These are phyloP conservation scores for Dipteronia sinensis DNA, from an alignment of 345 rosid species.

Conservation along the genomic window DNA sequence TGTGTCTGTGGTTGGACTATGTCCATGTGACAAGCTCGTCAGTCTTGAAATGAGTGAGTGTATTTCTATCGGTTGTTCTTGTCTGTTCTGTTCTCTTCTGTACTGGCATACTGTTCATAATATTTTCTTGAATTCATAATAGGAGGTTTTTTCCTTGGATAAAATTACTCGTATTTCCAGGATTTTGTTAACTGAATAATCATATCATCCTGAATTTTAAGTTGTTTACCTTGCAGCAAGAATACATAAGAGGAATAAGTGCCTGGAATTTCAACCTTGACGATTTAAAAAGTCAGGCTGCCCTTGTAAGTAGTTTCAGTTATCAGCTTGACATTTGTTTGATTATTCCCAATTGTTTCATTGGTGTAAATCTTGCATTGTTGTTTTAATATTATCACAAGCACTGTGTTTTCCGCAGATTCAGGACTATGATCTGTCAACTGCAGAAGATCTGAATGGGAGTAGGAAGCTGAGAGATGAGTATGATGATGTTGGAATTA, in stretches of 20 bases:
- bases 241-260: constrained; percentile 90
- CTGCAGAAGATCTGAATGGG: constrained; percentile 51
- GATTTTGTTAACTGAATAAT: constrained; percentile 8
- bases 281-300: constrained; percentile 93
- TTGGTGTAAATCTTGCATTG: background rate
- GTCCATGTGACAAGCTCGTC: background rate
- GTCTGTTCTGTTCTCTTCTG: background rate
- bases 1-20: no score
- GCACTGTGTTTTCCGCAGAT: constrained; percentile 55
- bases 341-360: constrained; percentile 3
- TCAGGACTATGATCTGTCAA: constrained; percentile 61
- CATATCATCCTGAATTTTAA: constrained; percentile 18
- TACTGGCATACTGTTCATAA: background rate
- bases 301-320: constrained; percentile 57
- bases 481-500: constrained; percentile 38
- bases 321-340: constrained; percentile 3
- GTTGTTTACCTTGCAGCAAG: constrained; percentile 67
- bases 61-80: background rate
- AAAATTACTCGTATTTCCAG: background rate
- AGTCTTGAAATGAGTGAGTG: background rate
- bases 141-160: background rate
- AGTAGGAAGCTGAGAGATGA: constrained; percentile 46
- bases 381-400: constrained; percentile 14
- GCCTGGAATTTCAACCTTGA: constrained; percentile 99
- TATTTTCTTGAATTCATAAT: background rate